Base-by-base conservation (phyloP, 2,329 filamentous ascomycete genomes). In the Fusarium chlamydosporum region DNA sequence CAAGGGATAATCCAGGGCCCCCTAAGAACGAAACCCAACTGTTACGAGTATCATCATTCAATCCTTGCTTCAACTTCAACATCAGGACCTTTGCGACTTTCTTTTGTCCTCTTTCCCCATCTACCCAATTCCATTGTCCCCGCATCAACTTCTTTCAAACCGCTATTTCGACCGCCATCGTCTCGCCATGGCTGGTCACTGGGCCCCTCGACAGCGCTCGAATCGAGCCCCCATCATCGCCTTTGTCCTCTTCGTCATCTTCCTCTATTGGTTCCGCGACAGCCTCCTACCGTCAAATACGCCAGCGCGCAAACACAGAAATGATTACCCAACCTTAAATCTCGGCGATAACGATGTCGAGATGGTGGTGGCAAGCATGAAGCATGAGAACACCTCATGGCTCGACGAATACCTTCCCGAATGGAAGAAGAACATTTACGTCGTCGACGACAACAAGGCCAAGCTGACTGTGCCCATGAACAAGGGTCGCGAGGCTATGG, bases 351-450 rank as follows among this genome's bases (percentile, higher is more conserved):
- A 75, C 18, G 74, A 76, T 34, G 72, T 78, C 46, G 76, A 78
- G 67, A 70, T 78, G 72, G 76, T 78, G 40, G 72, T 78, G 18
- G 76, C 76, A 4, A 74, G 74, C 61, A 78, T 76, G 73, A 76
- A 74, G 62, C 70, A 73, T 56, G 76, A 78, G 60, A 70, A 77
- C 51, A 60, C 73, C 34, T 76, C 79, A 16, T 85, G 83, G 83
- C 74, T 84, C 10, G 66, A 79, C 52, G 72, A 77, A 41, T 77
- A 80, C 65, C 75, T 84, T 4, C 76, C 77, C 20, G 76, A 79
- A 46, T 87, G 85, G 85, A 79, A 82, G 61, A 82, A 83, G 73
- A 85, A 81, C 61, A 80, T 88, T 60, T 88, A 88, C 73, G 81
- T 86, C 27, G 84, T 85, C 52, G 82, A 89, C 68, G 81, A 86